phyloP scores from a whole-genome alignment of 305 asterid species.

The Solanum hybrid region DNA sequence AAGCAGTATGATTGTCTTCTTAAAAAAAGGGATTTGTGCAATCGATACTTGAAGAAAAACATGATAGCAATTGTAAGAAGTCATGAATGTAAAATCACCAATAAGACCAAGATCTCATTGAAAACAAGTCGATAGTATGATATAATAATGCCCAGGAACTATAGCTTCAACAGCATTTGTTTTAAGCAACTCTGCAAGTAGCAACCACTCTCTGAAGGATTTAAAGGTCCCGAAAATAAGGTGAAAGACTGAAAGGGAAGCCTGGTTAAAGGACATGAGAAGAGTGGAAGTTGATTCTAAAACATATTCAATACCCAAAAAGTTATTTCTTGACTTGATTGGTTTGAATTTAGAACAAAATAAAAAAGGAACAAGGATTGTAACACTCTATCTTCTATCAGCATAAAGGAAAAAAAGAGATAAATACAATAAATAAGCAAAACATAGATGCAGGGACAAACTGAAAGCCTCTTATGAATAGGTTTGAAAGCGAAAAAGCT shows the following conservation, averaged over 20 bases:
- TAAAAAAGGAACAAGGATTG: background rate
- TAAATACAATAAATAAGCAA: background rate
- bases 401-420: background rate
- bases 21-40: background rate
- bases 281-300: background rate
- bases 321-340: background rate
- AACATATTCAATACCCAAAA: background rate
- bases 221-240: background rate
- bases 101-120: background rate
- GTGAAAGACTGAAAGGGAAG: background rate
- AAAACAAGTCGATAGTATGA: background rate
- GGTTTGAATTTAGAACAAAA: background rate
- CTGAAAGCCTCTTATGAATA: background rate
- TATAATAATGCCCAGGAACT: background rate
- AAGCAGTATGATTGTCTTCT: background rate
- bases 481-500: background rate
- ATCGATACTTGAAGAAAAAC: background rate
- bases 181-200: background rate
- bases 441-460: background rate
- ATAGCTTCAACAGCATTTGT: background rate
- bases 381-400: background rate
- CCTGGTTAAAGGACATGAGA: background rate
- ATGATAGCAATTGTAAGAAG: background rate
- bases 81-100: background rate
- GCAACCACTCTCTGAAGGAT: background rate